Percentiles rank a stretch among this genome's conserved stretches.
phyloP scores from a whole-genome alignment of 257 asterid species.

The Anisodus acutangulus region DNA sequence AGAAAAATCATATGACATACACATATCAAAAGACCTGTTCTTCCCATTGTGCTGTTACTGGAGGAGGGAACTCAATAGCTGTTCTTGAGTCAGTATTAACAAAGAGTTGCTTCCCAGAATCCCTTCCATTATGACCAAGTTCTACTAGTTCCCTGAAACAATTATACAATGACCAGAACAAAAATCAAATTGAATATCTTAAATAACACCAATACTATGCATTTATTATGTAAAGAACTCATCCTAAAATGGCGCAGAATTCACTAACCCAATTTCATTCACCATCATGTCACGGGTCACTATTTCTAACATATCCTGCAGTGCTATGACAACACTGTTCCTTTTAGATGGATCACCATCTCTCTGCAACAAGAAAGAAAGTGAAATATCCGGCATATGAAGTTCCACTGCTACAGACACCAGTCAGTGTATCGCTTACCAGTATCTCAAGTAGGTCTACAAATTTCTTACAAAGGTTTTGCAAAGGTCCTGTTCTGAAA shows the following conservation, averaged over 20 bases:
- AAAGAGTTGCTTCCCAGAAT: slow-evolving; percentile 86
- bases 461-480: slow-evolving; percentile 75
- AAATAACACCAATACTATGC: slow-evolving; percentile 1
- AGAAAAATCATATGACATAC: slow-evolving; percentile 19
- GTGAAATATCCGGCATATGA: slow-evolving; percentile 26
- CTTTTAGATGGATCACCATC: slow-evolving; percentile 73
- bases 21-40: slow-evolving; percentile 71
- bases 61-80: slow-evolving; percentile 80
- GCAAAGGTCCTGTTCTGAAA: slow-evolving; percentile 80
- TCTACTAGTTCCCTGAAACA: slow-evolving; percentile 80
- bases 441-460: slow-evolving; percentile 86
- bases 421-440: slow-evolving; percentile 54
- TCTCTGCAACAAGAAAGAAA: slow-evolving; percentile 59
- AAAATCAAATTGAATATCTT: slow-evolving; percentile 3
- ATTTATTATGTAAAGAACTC: slow-evolving; percentile 3
- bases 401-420: neutral
- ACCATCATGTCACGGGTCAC: slow-evolving; percentile 95
- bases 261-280: slow-evolving; percentile 81
- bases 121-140: slow-evolving; percentile 79
- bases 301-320: slow-evolving; percentile 95
- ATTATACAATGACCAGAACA: slow-evolving; percentile 19
- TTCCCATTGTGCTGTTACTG: slow-evolving; percentile 89
- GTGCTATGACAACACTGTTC: slow-evolving; percentile 76
- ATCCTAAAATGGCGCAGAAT: slow-evolving; percentile 26
- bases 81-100: slow-evolving; percentile 51